These are phyloP conservation scores for Albatrellus sp. DNA, from an alignment of 1,284 basidiomycete species.

Conservation along the genomic window DNA sequence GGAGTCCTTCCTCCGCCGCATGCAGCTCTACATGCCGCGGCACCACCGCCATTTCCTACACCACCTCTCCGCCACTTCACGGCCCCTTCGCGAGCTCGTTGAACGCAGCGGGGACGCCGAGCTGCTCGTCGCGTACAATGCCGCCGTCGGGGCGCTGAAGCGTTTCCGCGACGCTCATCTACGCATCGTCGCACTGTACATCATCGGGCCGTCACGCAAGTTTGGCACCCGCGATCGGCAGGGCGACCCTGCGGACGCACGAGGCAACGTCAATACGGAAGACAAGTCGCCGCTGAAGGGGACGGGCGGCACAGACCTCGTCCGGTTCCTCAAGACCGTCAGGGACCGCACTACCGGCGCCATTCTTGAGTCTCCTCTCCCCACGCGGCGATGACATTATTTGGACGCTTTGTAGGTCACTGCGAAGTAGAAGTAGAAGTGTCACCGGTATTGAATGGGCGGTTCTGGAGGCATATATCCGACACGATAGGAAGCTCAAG, in stretches of 20 bases:
- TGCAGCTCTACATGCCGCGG: conserved; percentile 86
- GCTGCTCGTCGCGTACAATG: conserved; percentile 60
- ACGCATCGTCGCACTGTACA: conserved; percentile 76
- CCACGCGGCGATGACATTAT: too few relatives aligned
- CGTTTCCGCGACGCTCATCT: conserved; percentile 82
- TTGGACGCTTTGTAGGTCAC: too few relatives aligned
- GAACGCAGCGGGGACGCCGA: conserved; percentile 17
- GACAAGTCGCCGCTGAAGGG: conserved; percentile 38
- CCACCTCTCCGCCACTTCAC: conserved; percentile 59
- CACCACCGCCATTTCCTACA: conserved; percentile 83
- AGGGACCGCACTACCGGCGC: conserved; percentile 60
- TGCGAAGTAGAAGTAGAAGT: too few relatives aligned
- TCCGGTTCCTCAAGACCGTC: conserved; percentile 72
- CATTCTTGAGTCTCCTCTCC: conserved; percentile 5
- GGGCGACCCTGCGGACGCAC: conserved; percentile 7
- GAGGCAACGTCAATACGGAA: conserved; percentile 14
- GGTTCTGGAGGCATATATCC: too few relatives aligned
- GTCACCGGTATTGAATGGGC: too few relatives aligned
- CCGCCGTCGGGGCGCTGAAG: conserved; percentile 63
- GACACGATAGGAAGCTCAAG: too few relatives aligned
- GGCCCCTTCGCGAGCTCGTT: conserved; percentile 38
- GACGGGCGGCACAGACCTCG: conserved; percentile 80
- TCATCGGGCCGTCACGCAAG: conserved; percentile 55
- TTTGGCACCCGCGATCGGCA: conserved; percentile 6
- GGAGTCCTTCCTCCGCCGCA: conserved; percentile 53